Conservation (phyloP, 1,284 basidiomycete species). For the Rhodotorula sp. region DNA sequence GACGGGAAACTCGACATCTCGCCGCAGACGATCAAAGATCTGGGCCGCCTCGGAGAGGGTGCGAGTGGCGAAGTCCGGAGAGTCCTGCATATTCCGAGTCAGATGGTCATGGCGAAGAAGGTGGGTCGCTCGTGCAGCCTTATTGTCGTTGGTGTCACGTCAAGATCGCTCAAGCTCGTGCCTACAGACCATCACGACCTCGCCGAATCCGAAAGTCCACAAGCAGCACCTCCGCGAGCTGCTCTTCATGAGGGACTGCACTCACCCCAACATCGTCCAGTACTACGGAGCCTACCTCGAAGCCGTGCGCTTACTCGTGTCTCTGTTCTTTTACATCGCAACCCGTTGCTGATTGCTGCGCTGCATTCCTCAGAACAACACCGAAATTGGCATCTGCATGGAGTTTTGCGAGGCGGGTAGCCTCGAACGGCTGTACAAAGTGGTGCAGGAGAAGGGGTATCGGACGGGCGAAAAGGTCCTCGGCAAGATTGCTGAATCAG, state of each 20-base stretch:
- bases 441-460: constrained; percentile 71
- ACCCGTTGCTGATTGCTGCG: not conserved
- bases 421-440: constrained; percentile 80
- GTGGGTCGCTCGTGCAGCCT: constrained; percentile 45
- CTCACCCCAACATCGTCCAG: constrained; percentile 82
- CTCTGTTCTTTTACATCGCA: not conserved
- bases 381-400: constrained; percentile 94
- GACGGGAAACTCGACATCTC: constrained; percentile 29
- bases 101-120: constrained; percentile 85
- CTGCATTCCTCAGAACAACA: constrained; percentile 54
- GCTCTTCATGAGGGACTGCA: constrained; percentile 78
- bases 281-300: constrained; percentile 96
- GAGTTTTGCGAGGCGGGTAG: constrained; percentile 81
- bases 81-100: constrained; percentile 74
- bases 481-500: constrained; percentile 86
- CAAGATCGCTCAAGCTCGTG: not conserved
- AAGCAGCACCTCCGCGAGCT: constrained; percentile 92
- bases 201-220: constrained; percentile 77
- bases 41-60: constrained; percentile 79
- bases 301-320: constrained; percentile 56
- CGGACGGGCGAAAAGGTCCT: constrained; percentile 88
- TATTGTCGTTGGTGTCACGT: no score
- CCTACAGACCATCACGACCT: constrained; percentile 80
- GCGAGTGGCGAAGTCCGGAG: constrained; percentile 93
- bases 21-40: constrained; percentile 37